phyloP scores from a whole-genome alignment of 371 early-diverging fungal species.

The Nosema muscidifuracis region DNA sequence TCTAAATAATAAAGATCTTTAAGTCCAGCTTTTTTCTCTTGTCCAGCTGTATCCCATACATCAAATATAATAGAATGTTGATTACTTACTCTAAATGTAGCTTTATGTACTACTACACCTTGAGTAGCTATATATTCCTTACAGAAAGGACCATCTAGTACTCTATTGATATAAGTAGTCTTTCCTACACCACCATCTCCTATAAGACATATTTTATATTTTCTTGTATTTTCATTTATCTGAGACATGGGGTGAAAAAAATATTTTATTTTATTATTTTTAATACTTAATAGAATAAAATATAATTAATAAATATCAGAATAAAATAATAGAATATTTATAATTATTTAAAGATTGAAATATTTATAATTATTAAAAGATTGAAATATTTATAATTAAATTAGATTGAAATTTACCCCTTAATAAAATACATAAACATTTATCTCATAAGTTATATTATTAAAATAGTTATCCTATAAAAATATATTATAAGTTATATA shows the following conservation, averaged over 20 bases:
- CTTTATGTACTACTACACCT: slow-evolving; percentile 96
- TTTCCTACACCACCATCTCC: slow-evolving; percentile 99
- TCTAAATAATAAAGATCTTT: slow-evolving; percentile 99
- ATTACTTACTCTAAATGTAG: slow-evolving; percentile 90
- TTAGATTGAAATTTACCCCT: no score
- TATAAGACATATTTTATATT: slow-evolving; percentile 67
- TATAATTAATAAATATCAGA: no score
- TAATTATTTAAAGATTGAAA: no score
- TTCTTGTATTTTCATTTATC: slow-evolving; percentile 5
- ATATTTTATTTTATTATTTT: no score
- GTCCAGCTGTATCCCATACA: slow-evolving; percentile 94
- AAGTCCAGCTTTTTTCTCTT: slow-evolving; percentile 99
- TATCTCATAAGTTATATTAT: no score
- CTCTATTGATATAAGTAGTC: slow-evolving; percentile 99
- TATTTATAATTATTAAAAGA: no score
- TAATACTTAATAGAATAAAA: no score
- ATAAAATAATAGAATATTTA: no score
- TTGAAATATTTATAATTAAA: no score
- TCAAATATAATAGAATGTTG: slow-evolving; percentile 76
- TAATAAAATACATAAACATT: no score
- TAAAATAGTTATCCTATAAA: no score
- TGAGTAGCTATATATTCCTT: slow-evolving; percentile 97
- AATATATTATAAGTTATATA: no score
- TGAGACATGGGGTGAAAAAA: slow-evolving; percentile 13
- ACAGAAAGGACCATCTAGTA: slow-evolving; percentile 97